Evolutionary conservation across 306 rosid species (phyloP), one percentile per base, ranked within the genome.

Genomic region (Rosa lucieae): DNA sequence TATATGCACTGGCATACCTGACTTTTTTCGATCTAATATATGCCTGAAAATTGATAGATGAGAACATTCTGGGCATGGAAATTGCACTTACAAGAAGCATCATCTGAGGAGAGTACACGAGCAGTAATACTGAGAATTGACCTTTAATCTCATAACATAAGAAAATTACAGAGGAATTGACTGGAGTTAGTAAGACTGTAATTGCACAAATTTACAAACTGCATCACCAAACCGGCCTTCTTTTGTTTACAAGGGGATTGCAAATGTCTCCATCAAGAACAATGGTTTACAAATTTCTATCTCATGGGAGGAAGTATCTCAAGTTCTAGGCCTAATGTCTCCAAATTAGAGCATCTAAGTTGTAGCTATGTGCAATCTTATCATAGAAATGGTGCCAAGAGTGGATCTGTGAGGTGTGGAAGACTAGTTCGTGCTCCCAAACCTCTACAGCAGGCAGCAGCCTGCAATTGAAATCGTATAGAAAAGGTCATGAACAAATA

Each of bases 361-460:
- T 35, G 39, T 29, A 17, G 10, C 8, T 23, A 46, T 8, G 18
- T 10, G 48, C 65, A 69, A 42, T 32, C 65, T 76, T 77, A 81
- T 51, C 43, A 14, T 39, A 95, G 71, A 82, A 84, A 91, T 21
- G 94, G 63, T 43, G 94, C 85, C 84, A 95, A 79, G 55, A 83
- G 65, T n/a, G 96, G 94, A 86, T 92, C 93, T 0, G 89, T 82
- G 79, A 85, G 78, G 46, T 85, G 72, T 55, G 96, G 98, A 83
- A 95, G 97, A 78, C 96, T 97, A 55, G 84, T 81, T 75, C 98
- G 91, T 76, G 99, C 97, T 76, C 99, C 99, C 88, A 91, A 73
- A 80, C 83, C 94, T 82, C 96, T 87, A 81, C 98, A 95, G 73
- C 92, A 91, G 75, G 84, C 80, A 51, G 94, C 98, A 17, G 98